Conservation (phyloP, 73 alveolate species). For the Paramecium sonneborni region DNA sequence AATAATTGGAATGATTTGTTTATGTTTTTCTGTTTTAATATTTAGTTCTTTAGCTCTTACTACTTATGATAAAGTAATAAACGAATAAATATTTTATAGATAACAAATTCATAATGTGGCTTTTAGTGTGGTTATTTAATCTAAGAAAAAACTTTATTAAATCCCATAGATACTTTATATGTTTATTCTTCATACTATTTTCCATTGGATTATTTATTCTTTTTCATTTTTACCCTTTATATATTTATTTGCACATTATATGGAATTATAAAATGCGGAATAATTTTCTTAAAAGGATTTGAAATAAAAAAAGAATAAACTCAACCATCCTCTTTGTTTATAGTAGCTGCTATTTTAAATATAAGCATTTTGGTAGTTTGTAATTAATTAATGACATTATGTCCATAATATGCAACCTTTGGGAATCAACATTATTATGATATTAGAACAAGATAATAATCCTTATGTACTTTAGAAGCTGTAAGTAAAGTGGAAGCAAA, state of each 20-base stretch:
- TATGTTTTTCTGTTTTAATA: conserved; percentile 62
- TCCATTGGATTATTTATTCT: conserved; percentile 76
- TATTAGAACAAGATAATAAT: conserved; percentile 22
- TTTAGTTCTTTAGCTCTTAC: conserved; percentile 61
- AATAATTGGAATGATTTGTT: conserved; percentile 72
- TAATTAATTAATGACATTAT: conserved; percentile 70
- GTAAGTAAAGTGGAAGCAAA: conserved; percentile 41
- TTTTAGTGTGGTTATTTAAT: conserved; percentile 78
- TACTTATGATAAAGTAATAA: conserved; percentile 59
- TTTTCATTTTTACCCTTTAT: conserved; percentile 68
- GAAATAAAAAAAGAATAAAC: conserved; percentile 74
- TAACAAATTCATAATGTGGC: conserved; percentile 77
- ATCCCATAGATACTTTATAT: conserved; percentile 73
- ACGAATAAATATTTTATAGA: conserved; percentile 51
- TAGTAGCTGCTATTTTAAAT: conserved; percentile 68
- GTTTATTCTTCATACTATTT: conserved; percentile 69
- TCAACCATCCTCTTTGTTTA: conserved; percentile 72
- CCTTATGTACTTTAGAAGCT: conserved; percentile 53
- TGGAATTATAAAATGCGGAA: conserved; percentile 79
- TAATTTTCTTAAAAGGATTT: conserved; percentile 64
- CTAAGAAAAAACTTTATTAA: conserved; percentile 66
- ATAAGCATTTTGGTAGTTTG: conserved; percentile 76
- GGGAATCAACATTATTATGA: conserved; percentile 70
- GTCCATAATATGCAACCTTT: conserved; percentile 81
- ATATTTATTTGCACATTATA: conserved; percentile 73